Evolutionary conservation across 2,329 filamentous ascomycete genomes (phyloP), one percentile per base, ranked within the genome.

Genomic region (Aspergillus pseudonomiae): DNA sequence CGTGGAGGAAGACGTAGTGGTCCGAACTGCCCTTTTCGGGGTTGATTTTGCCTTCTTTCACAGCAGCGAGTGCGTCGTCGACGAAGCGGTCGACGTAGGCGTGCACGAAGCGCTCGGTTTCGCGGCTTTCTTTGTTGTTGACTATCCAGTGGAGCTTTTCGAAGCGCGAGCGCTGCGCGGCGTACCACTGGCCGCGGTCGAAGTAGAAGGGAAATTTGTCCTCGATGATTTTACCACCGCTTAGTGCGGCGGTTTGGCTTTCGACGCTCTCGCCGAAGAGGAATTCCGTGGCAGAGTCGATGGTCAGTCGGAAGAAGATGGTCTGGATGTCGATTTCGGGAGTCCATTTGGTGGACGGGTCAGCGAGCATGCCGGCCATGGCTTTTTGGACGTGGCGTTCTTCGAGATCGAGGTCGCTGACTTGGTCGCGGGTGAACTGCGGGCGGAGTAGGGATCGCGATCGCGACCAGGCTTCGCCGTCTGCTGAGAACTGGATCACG

Each of bases 201-300:
- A 80, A 80, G 60, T 73, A 71, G 24, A 55, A 55, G 45, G 74
- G 72, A 62, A 80, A 79, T n/a, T 72, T 67, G 30, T 68, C 58
- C 86, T 85, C 61, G 84, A 82, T 2, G 10, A 59, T 59, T 28
- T 46, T 56, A 10, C 58, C 65, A 50, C 57, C 61, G 34, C 80
- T 69, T 4, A 78, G 59, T 2, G 74, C 75, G 39, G 71, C 73
- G 14, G 76, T 61, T 58, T 81, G 78, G 68, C 85, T 88, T 54
- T 85, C 86, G 24, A 94, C 89, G 66, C 91, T 91, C 65, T 88
- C 83, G 4, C 94, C 94, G 2, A 97, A 86, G 32, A 97, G 80
- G 74, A 97, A 97, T 70, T 96, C 91, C 0, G 93, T 97, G 2
- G 92, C 88, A 9, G 91, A 89, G 77, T 97, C 94, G 32, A 97